Conservation (phyloP, 1,284 basidiomycete species). For the Athelia sp. region DNA sequence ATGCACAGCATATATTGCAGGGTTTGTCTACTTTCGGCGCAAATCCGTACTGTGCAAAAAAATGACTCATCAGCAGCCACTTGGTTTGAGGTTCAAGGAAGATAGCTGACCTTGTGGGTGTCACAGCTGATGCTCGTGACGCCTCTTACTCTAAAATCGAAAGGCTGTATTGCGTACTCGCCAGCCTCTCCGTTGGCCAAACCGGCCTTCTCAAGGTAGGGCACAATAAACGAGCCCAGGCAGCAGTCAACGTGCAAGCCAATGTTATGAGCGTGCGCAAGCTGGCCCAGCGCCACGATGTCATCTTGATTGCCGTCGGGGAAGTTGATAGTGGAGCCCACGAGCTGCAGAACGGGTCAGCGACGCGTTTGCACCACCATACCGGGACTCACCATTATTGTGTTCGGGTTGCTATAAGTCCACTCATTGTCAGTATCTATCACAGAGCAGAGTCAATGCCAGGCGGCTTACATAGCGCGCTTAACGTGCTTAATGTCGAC, state of each 20-base stretch:
- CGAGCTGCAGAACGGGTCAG: constrained; percentile 50
- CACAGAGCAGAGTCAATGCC: constrained; percentile 2
- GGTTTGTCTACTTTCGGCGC: constrained; percentile 62
- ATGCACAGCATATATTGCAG: background rate
- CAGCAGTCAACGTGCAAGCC: constrained; percentile 95
- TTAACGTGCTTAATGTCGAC: constrained; percentile 76
- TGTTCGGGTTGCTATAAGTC: constrained; percentile 64
- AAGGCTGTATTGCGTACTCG: constrained; percentile 51
- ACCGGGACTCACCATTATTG: constrained; percentile 75
- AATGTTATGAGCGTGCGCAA: constrained; percentile 76
- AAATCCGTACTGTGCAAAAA: constrained; percentile 62
- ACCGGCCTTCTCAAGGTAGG: constrained; percentile 71
- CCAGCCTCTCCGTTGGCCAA: constrained; percentile 47
- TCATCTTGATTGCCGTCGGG: constrained; percentile 90
- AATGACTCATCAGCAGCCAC: constrained; percentile 5
- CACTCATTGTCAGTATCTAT: too few species aligned
- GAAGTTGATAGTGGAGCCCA: constrained; percentile 90
- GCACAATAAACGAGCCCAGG: constrained; percentile 88
- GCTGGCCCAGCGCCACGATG: constrained; percentile 72
- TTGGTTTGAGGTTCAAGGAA: background rate
- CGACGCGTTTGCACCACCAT: too few species aligned
- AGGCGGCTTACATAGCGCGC: constrained; percentile 78
- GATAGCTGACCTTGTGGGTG: constrained; percentile 85
- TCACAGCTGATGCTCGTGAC: constrained; percentile 91
- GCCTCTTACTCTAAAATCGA: constrained; percentile 88